Evolutionary conservation across 2,329 filamentous ascomycete species (phyloP), one percentile per base, ranked within the genome.

Genomic region (Curvularia hawaiiensis): DNA sequence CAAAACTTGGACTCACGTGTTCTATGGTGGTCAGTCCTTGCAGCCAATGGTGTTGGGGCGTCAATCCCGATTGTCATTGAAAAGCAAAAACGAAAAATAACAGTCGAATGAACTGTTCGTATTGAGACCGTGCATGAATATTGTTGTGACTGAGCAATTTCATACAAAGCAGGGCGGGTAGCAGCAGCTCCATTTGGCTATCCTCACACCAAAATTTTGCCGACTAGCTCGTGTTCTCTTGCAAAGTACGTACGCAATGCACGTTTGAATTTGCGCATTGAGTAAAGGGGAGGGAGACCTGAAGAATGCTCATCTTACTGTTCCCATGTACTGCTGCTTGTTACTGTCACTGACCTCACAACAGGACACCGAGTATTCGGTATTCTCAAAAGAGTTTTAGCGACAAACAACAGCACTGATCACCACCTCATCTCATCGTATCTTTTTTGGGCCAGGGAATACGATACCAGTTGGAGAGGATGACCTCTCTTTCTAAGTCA

Each of bases 401-500:
- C 14, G 12, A 8, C 33, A 38, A 18, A 38, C 16, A 38, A 18
- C 16, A 38, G 16, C 35, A 38, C 6, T 7, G 3, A 28, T 10
- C 9, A n/a, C 41, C 28, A 30, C 12, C 12, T 20, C 22, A 38
- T 43, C n/a, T 12, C 41, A 28, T 52, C 28, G 26, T 14, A 11
- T 53, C 35, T n/a, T 7, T 16, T 18, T 38, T 38, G 11, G 14
- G 33, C 3, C 35, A 26, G 43, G 4, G 28, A 24, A 12, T 22
- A 47, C 48, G 4, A 47, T 22, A n/a, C n/a, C 45, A 8, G n/a
- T n/a, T 20, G 30, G 16, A 11, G 22, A 53, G 11, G 26, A 56
- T 56, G 54, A 56, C 43, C 22, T n/a, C 54, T 53, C 20, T 56
- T 38, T 35, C 47, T 22, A 46, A 48, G 38, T 22, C 44, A 40